A percentile compares a stretch with the other conserved stretches of the same genome.
Evolutionary conservation across 2,329 filamentous ascomycete species (phyloP).

Genomic region (Metarhizium guizhouense): DNA sequence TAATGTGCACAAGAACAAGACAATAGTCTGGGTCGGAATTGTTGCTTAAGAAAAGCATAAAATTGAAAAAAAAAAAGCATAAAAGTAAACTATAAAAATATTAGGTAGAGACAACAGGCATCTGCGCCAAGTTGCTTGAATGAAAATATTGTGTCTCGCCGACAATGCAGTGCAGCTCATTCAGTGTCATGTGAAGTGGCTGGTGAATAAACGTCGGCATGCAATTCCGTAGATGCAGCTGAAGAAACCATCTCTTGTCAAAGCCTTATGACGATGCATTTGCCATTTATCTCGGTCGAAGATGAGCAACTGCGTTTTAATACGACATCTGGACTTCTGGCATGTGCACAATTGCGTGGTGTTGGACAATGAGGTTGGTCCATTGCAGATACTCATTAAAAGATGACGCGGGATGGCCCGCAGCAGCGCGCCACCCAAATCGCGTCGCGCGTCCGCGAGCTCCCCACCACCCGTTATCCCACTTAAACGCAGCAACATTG

Average conservation of each 20-base stretch:
- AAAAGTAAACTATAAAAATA: constrained; percentile 6
- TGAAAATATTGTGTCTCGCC: constrained; percentile 1
- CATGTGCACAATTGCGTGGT: too few species aligned
- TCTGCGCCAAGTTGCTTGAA: constrained; percentile 5
- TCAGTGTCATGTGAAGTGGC: not conserved
- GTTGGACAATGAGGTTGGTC: not conserved
- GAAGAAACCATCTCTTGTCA: not conserved
- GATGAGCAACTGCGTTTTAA: not conserved
- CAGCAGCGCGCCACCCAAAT: constrained; percentile 13
- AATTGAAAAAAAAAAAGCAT: not conserved
- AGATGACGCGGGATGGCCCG: constrained; percentile 2
- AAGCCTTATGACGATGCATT: not conserved
- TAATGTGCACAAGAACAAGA: constrained; percentile 2
- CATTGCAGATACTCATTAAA: not conserved
- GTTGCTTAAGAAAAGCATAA: not conserved
- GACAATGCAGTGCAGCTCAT: not conserved
- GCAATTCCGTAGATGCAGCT: not conserved
- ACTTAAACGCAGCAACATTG: constrained; percentile 9
- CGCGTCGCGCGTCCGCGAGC: constrained; percentile 23
- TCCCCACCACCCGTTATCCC: constrained; percentile 13
- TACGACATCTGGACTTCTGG: too few species aligned
- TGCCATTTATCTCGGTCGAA: too few species aligned
- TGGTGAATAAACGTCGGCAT: not conserved
- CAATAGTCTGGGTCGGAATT: not conserved
- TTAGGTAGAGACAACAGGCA: constrained; percentile 11